Evolutionary conservation across 331 rosid species (phyloP), one percentile per base, ranked within the genome.

Genomic region (Malus hybrid): DNA sequence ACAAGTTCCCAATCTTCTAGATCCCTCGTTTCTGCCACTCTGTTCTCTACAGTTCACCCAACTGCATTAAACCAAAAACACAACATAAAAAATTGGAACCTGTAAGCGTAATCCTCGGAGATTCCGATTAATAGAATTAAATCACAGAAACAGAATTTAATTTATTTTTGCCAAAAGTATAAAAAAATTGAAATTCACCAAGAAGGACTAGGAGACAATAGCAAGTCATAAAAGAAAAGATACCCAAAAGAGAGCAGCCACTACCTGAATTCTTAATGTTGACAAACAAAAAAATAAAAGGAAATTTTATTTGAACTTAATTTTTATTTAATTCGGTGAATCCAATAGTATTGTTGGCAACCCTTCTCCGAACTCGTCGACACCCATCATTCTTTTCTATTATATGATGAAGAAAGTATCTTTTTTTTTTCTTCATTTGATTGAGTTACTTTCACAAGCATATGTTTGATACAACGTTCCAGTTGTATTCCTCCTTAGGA

Each of bases 91-190:
- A 55, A 73, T 14, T 10, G 6, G 19, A 28, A 31, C 9, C 3
- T 70, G 34, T 50, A 39, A 75, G 77, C 76, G 73, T 44, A 22
- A 70, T 31, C 36, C 67, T 64, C 46, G 73, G 80, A 74, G 82
- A 71, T 28, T 28, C 29, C 29, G 29, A 28, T 28, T 28, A 28
- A 28, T 28, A 28, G 3, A 28, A 28, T 28, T 28, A 28, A 28
- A 42, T 9, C 13, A 42, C 13, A 42, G 13, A 42, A 42, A 42
- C 46, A 42, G 4, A 42, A 42, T 42, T 42, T 42, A 0, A 42
- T 9, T 42, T 42, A 42, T 34, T 22, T 4, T 12, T 31, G 22
- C n/a, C 32, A 64, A 33, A 33, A 2, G 34, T n/a, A 4, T 59
- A 32, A 22, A 46, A 50, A 70, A 57, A 33, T 18, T 19, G 42